Percentiles rank a stretch among this genome's conserved stretches.
Conservation (phyloP, 2,329 filamentous ascomycete genomes). For the Emergomyces africanus region DNA sequence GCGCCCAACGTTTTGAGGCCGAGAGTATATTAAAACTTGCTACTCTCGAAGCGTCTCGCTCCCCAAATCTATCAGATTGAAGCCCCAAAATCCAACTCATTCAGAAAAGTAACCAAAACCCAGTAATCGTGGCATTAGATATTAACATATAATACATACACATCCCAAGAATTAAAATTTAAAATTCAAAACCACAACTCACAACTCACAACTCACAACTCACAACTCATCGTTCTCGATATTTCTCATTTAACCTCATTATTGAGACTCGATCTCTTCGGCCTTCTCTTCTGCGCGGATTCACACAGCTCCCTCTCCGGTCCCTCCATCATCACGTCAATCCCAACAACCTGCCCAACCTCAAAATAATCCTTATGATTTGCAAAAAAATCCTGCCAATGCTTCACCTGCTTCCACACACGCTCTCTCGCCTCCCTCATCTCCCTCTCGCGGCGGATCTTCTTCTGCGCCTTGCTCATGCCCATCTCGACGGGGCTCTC, state of each 20-base stretch:
- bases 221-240: conserved; percentile 13
- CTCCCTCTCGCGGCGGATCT: conserved; percentile 50
- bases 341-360: conserved; percentile 60
- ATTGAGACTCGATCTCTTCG: conserved; percentile 33
- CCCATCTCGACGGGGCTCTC: conserved; percentile 18
- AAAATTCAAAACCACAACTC: neutral
- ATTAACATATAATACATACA: neutral
- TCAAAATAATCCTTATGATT: conserved; percentile 68
- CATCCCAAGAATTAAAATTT: no score
- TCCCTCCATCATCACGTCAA: conserved; percentile 32
- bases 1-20: no score
- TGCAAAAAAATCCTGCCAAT: conserved; percentile 76
- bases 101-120: no score
- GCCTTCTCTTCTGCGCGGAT: conserved; percentile 53
- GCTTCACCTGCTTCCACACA: conserved; percentile 54
- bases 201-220: neutral
- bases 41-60: no score
- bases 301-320: conserved; percentile 56
- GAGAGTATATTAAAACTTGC: no score
- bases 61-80: no score
- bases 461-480: conserved; percentile 29
- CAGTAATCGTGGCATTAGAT: no score
- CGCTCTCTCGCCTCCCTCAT: conserved; percentile 48
- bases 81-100: no score
- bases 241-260: conserved; percentile 21